These are phyloP conservation scores for Rhizopus microsporus DNA, from an alignment of 371 early-diverging fungal species.

Conservation along the genomic window DNA sequence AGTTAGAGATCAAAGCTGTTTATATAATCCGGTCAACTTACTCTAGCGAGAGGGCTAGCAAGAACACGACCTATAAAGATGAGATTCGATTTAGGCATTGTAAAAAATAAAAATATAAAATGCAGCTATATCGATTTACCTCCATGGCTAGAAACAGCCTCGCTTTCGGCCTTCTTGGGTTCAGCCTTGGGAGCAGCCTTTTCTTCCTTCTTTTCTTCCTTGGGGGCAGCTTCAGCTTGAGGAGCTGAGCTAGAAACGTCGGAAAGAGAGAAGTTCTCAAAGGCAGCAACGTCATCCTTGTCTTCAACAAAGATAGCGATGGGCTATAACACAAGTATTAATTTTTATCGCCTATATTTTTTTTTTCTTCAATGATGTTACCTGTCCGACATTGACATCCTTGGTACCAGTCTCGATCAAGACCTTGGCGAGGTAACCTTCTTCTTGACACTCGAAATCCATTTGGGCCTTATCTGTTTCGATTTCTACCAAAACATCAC, in stretches of 20 bases:
- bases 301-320: constrained; percentile 93
- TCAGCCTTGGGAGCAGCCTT: constrained; percentile 36
- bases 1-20: not conserved
- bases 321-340: constrained; percentile 57
- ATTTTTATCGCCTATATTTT: constrained; percentile 18
- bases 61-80: constrained; percentile 22
- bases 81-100: not conserved
- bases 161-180: not conserved
- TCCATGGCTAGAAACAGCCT: constrained; percentile 15
- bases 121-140: constrained; percentile 4
- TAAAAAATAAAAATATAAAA: not conserved
- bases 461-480: constrained; percentile 99
- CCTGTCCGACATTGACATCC: constrained; percentile 80
- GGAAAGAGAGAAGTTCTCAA: constrained; percentile 74
- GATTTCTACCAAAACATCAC: constrained; percentile 96
- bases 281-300: constrained; percentile 83
- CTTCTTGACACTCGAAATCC: constrained; percentile 99
- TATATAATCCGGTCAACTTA: constrained; percentile 22
- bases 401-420: constrained; percentile 84
- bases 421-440: constrained; percentile 95
- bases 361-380: constrained; percentile 31
- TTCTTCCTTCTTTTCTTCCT: constrained; percentile 23
- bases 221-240: constrained; percentile 39
- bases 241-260: constrained; percentile 50
- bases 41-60: constrained; percentile 87